Percentiles rank a stretch among this genome's conserved stretches.
Conservation (phyloP, 192 early-diverging fungal genomes). For the Podila verticillata region DNA sequence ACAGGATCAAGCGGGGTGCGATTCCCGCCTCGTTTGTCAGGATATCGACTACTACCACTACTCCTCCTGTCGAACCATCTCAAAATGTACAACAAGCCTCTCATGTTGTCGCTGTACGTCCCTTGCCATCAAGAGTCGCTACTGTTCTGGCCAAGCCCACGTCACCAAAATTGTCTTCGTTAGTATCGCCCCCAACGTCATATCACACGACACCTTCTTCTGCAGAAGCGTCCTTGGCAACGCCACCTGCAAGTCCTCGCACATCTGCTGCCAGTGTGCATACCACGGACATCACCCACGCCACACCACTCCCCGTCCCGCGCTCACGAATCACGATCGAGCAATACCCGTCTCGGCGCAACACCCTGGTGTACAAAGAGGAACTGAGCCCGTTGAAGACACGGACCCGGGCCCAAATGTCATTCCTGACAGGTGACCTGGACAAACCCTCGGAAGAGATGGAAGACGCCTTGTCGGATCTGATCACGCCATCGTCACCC, state of each 20-base stretch:
- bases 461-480: too few species aligned
- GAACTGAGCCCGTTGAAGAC: not conserved
- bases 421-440: not conserved
- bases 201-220: not conserved
- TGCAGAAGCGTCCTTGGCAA: not conserved
- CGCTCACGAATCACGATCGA: not conserved
- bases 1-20: not conserved
- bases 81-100: too few species aligned
- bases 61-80: not conserved
- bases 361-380: not conserved
- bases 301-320: not conserved
- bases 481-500: too few species aligned
- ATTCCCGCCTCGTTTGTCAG: not conserved
- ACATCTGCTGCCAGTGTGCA: not conserved
- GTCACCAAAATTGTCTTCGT: not conserved
- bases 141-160: not conserved
- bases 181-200: not conserved
- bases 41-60: not conserved
- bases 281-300: not conserved
- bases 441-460: not conserved
- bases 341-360: not conserved
- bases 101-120: too few species aligned
- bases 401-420: not conserved
- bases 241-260: not conserved
- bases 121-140: too few species aligned